Conservation (phyloP, 2,329 filamentous ascomycete genomes). For the Penicillium sp. region DNA sequence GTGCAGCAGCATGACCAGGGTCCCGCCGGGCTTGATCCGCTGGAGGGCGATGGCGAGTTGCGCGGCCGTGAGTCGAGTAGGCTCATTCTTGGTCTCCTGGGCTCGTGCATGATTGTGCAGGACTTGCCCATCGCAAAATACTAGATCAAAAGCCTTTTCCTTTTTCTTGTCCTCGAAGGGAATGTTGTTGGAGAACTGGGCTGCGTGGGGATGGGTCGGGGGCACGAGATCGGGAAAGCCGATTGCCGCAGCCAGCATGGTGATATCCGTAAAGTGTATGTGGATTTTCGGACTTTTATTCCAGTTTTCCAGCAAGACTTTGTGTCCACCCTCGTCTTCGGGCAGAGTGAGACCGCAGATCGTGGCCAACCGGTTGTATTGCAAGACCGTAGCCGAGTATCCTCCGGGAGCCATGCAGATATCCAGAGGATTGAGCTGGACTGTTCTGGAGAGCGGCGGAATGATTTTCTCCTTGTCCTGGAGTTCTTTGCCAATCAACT, state of each 20-base stretch:
- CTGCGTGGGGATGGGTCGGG: neutral
- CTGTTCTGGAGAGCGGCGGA: neutral
- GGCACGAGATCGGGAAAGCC: neutral
- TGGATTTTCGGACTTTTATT: neutral
- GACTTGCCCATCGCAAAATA: neutral
- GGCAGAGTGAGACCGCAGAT: neutral
- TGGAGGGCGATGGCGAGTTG: slow-evolving; percentile 4
- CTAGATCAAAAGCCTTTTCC: neutral
- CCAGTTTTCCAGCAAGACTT: neutral
- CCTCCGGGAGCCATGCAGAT: slow-evolving; percentile 9
- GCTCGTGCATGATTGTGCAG: neutral
- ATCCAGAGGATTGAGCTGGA: neutral
- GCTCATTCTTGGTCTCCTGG: neutral
- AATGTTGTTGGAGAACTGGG: neutral
- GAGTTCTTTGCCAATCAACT: slow-evolving; percentile 4
- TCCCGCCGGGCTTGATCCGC: slow-evolving; percentile 4
- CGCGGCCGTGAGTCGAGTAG: neutral
- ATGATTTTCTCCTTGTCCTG: slow-evolving; percentile 3
- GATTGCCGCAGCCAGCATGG: slow-evolving; percentile 5
- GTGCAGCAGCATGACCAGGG: slow-evolving; percentile 5
- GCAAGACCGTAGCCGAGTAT: neutral
- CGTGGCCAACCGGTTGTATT: neutral
- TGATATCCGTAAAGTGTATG: slow-evolving; percentile 2
- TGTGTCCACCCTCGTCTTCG: neutral
- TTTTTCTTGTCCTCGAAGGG: neutral